Conservation (phyloP, 192 early-diverging fungal genomes). For the Polychytrium aggregatum region DNA sequence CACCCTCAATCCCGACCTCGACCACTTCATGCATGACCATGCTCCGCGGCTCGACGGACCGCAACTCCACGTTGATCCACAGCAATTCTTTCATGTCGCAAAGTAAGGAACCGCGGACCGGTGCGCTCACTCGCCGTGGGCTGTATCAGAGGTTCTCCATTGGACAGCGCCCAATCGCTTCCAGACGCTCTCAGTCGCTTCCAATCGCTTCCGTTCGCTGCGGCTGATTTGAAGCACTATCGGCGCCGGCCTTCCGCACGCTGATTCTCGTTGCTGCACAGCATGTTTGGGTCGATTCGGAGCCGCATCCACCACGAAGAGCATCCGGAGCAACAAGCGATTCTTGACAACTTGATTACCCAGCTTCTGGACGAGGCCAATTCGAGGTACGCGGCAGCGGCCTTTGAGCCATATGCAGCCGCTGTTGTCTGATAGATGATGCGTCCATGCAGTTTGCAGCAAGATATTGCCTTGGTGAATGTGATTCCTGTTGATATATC, state of each 20-base stretch:
- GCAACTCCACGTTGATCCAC: neutral
- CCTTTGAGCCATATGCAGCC: neutral
- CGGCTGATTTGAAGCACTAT: neutral
- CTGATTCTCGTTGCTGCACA: conserved; percentile 2
- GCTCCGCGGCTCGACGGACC: neutral
- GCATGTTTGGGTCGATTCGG: conserved; percentile 30
- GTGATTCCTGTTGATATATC: neutral
- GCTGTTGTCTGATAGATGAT: neutral
- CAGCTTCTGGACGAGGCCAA: conserved; percentile 43
- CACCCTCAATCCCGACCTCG: conserved; percentile 12
- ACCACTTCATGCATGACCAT: conserved; percentile 20
- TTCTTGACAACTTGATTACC: conserved; percentile 44
- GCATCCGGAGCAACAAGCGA: conserved; percentile 25
- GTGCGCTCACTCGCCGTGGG: neutral
- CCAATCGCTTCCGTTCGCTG: neutral
- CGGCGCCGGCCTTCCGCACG: neutral
- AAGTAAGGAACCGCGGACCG: conserved; percentile 1
- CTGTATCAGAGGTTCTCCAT: neutral
- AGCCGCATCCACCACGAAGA: conserved; percentile 18
- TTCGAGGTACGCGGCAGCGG: conserved; percentile 19
- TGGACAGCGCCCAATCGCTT: too few relatives aligned
- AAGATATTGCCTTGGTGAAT: neutral
- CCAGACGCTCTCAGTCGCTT: too few relatives aligned
- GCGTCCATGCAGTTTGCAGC: neutral
- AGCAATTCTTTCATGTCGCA: conserved; percentile 8